Percentiles rank a stretch among this genome's conserved stretches.
phyloP scores from a whole-genome alignment of 768 basidiomycete species.

The Daedalea quercina region DNA sequence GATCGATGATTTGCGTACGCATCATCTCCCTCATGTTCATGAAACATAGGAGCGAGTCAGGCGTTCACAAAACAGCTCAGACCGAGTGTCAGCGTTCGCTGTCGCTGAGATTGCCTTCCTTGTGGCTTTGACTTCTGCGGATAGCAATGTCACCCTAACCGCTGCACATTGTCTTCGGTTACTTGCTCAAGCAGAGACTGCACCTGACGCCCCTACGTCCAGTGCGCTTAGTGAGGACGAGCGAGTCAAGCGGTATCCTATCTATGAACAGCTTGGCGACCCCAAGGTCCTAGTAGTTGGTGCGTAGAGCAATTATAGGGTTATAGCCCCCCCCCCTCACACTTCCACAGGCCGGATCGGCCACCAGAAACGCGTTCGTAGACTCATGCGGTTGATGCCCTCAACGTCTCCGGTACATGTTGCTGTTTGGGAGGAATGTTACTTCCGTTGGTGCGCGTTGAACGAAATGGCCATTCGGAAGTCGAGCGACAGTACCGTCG shows the following conservation, averaged over 20 bases:
- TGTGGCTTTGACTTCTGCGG: slow-evolving; percentile 63
- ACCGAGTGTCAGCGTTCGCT: slow-evolving; percentile 56
- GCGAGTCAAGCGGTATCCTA: slow-evolving; percentile 58
- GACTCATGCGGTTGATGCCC: slow-evolving; percentile 56
- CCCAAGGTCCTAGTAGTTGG: slow-evolving; percentile 64
- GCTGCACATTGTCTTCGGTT: slow-evolving; percentile 66
- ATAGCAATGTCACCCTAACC: slow-evolving; percentile 56
- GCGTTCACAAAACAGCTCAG: slow-evolving; percentile 42
- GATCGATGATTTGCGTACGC: too few species aligned
- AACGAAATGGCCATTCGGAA: slow-evolving; percentile 48
- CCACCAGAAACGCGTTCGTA: slow-evolving; percentile 76
- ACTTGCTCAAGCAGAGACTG: slow-evolving; percentile 60
- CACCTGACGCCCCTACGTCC: slow-evolving; percentile 48
- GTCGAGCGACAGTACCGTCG: slow-evolving; percentile 22
- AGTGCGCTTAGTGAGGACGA: slow-evolving; percentile 51
- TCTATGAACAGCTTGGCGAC: slow-evolving; percentile 78
- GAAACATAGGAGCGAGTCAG: slow-evolving; percentile 31
- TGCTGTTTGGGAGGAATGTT: slow-evolving; percentile 81
- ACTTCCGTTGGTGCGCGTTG: slow-evolving; percentile 64
- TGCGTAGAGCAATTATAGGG: slow-evolving; percentile 26
- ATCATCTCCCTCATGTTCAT: background rate
- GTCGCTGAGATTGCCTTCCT: slow-evolving; percentile 70
- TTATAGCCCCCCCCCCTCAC: background rate
- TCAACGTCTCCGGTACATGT: slow-evolving; percentile 61
- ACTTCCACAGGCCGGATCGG: slow-evolving; percentile 54